Evolutionary conservation across 75 land plant species (phyloP).

Genomic region (Sequoiadendron giganteum): DNA sequence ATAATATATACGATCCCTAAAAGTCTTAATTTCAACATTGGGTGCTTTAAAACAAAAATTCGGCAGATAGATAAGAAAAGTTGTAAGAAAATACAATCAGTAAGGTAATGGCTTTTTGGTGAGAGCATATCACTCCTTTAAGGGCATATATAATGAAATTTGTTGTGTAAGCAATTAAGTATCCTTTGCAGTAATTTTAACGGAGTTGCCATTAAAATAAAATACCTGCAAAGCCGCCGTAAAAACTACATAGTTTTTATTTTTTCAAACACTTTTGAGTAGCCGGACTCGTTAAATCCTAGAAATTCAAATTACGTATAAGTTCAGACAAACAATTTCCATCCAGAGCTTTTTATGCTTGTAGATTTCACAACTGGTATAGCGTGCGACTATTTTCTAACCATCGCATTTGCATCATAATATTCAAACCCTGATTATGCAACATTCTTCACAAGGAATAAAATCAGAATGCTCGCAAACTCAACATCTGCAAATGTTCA

Average conservation of each 20-base stretch:
- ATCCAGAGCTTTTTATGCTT: not conserved
- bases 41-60: not conserved
- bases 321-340: not conserved
- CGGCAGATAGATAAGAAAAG: not conserved
- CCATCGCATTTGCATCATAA: not conserved
- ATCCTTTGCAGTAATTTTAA: not conserved
- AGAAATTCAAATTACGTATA: not conserved
- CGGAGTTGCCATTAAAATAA: not conserved
- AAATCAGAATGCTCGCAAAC: not conserved
- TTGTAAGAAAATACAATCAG: not conserved
- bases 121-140: not conserved
- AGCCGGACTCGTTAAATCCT: not conserved
- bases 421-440: not conserved
- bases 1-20: not conserved
- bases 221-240: too few relatives aligned
- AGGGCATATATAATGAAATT: not conserved
- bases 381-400: not conserved
- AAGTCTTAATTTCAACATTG: not conserved
- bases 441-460: not conserved
- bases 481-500: not conserved
- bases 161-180: not conserved
- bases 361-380: not conserved
- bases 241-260: too few relatives aligned
- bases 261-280: not conserved
- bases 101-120: not conserved